Evolutionary conservation across 2,329 filamentous ascomycete species (phyloP).

Genomic region (Fusarium xylarioides): DNA sequence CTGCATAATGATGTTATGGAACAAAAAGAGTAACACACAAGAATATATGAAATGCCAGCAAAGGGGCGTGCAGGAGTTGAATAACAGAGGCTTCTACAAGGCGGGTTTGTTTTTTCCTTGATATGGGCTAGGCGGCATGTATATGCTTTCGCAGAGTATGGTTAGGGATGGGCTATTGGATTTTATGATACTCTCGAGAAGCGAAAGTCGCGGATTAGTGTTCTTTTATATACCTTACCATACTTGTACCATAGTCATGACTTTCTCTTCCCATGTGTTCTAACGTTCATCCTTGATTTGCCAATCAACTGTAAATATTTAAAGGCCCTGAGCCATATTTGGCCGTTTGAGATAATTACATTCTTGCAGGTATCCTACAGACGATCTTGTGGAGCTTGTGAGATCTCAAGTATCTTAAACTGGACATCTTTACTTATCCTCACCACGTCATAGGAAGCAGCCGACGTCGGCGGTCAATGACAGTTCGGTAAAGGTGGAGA

Average conservation of each 20-base stretch:
- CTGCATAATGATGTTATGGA: constrained; percentile 8
- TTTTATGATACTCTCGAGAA: constrained; percentile 12
- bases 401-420: background rate
- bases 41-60: background rate
- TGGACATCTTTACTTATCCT: background rate
- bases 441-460: background rate
- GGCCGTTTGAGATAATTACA: background rate
- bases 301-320: background rate
- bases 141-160: background rate
- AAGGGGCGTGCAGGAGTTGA: constrained; percentile 14
- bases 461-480: background rate
- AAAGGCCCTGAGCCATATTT: background rate
- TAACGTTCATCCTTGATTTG: background rate
- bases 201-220: background rate
- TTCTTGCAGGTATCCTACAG: background rate
- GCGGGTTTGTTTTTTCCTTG: background rate
- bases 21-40: background rate
- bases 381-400: background rate
- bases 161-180: constrained; percentile 16
- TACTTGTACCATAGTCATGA: background rate
- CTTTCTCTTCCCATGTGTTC: background rate
- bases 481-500: background rate
- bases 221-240: background rate
- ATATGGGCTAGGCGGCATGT: background rate
- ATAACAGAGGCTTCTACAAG: background rate